Evolutionary conservation across 2,329 filamentous ascomycete genomes (phyloP).

Genomic region (Fusarium sambucinum): DNA sequence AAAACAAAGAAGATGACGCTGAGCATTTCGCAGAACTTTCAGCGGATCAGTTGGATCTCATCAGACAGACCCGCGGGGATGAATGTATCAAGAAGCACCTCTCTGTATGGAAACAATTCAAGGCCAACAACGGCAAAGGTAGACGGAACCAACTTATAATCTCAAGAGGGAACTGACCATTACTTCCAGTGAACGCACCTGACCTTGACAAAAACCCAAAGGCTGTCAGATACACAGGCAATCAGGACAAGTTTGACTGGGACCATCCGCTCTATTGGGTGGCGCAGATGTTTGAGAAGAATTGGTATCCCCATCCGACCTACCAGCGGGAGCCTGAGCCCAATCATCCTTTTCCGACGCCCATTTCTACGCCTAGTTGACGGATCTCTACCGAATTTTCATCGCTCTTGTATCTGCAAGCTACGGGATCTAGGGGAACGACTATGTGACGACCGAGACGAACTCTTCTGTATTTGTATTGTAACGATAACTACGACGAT

Average conservation of each 20-base stretch:
- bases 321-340: conserved; percentile 46
- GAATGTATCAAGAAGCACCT: conserved; percentile 44
- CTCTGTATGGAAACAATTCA: conserved; percentile 44
- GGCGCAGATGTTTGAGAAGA: conserved; percentile 59
- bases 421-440: background rate
- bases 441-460: conserved; percentile 8
- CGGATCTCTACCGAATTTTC: background rate
- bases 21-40: conserved; percentile 50
- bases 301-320: conserved; percentile 54
- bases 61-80: conserved; percentile 49
- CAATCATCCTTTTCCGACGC: background rate
- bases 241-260: conserved; percentile 49
- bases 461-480: background rate
- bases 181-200: conserved; percentile 10
- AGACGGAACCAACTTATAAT: background rate
- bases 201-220: background rate
- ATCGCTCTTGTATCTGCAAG: background rate
- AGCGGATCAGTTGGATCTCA: conserved; percentile 50
- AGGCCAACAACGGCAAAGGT: conserved; percentile 44
- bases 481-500: background rate
- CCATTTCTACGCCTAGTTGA: conserved; percentile 1
- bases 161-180: conserved; percentile 8
- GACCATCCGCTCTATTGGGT: conserved; percentile 61
- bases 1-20: conserved; percentile 37
- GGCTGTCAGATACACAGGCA: conserved; percentile 38